Base-by-base conservation (phyloP, 108 stramenopile species). In the Thalassiosira profunda region DNA sequence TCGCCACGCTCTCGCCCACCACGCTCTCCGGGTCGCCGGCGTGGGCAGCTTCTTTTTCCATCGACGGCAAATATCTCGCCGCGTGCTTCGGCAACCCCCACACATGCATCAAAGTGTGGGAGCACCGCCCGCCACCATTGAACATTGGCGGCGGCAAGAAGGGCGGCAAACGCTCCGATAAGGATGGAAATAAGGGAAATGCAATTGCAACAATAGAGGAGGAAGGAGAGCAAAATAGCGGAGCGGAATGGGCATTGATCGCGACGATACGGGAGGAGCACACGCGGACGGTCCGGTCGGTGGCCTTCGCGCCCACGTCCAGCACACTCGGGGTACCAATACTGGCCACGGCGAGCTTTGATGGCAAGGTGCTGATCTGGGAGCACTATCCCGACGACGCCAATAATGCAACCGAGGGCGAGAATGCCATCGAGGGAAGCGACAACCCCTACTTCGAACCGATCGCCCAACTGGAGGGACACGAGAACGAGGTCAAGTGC, bases 401-500 rank as follows among this genome's bases (percentile, higher is more conserved):
- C 14, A n/a, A 25, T 36, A 26, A 24, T 0, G 29, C 21, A 17
- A 20, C 21, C 0, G 61, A 62, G 12, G 2, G 58, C 5, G 34
- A 45, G 44, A 24, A 36, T 21, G 41, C 37, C 10, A 34, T 40
- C 21, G 28, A 52, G 6, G 58, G 40, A 46, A 15, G 38, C 28
- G n/a, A 69, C 25, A 20, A 42, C 9, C 34, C 65, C 30, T 58
- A 42, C 43, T 97, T 90, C 84, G 89, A 93, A 64, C 76, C 82
- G 43, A 86, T 86, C 1, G 89, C 96, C 2, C 86, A 93, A 76
- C 66, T 97, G 20, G 96, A 97, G 79, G 96, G 96, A 26, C 96
- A 97, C 74, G 96, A 97, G 25, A 87, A 76, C 55, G 96, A 98
- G 85, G 88, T 96, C 38, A 98, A 98, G 58, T 74, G 82, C 59